Percentiles rank a stretch among this genome's conserved stretches.
Evolutionary conservation across 2,329 filamentous ascomycete genomes (phyloP).

Genomic region (Verticillium nonalfalfae): DNA sequence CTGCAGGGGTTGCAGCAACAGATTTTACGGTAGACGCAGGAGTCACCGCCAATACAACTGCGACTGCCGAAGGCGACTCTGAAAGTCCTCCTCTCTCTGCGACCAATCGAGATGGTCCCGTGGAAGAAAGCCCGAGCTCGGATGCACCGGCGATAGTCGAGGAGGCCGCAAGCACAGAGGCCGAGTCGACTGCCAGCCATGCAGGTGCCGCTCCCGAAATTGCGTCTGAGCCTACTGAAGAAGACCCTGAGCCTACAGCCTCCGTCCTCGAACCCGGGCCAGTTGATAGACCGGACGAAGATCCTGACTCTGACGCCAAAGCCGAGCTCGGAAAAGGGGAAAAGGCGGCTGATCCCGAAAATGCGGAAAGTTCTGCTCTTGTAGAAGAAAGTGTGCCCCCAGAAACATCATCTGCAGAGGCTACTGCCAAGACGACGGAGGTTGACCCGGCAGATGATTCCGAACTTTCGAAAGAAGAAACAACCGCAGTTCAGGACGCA

Average conservation of each 20-base stretch:
- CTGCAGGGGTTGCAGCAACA: neutral
- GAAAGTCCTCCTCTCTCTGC: neutral
- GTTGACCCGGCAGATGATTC: neutral
- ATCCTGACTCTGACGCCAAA: neutral
- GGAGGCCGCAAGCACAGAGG: neutral
- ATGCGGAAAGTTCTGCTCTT: neutral
- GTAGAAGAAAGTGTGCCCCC: neutral
- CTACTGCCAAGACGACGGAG: constrained; percentile 1
- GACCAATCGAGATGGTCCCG: neutral
- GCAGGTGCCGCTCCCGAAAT: neutral
- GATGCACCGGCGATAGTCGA: neutral
- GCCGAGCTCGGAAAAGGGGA: constrained; percentile 1
- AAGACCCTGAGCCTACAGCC: neutral
- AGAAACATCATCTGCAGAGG: neutral
- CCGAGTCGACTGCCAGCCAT: neutral
- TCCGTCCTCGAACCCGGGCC: neutral
- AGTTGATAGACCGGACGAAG: neutral
- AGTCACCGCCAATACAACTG: neutral
- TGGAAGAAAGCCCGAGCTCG: neutral
- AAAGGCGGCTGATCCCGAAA: neutral
- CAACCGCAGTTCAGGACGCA: neutral
- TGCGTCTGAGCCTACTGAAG: neutral
- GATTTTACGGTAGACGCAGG: neutral
- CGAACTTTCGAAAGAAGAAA: neutral
- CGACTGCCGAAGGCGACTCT: neutral